phyloP scores from a whole-genome alignment of 306 rosid species.

The Comarum palustre region DNA sequence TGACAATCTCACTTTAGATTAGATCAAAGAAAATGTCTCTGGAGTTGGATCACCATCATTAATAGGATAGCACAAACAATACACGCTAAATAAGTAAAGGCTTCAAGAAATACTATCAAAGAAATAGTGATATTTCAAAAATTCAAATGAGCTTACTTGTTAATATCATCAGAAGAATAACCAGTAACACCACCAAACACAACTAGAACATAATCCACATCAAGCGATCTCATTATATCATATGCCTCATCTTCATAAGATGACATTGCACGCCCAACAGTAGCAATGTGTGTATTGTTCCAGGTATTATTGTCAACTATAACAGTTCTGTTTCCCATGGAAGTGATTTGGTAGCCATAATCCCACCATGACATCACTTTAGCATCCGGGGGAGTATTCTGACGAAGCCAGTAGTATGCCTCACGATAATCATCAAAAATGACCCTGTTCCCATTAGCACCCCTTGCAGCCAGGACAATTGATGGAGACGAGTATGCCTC shows the following conservation, averaged over 20 bases:
- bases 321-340: conserved; percentile 99
- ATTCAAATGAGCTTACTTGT: conserved; percentile 65
- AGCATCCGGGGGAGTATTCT: conserved; percentile 92
- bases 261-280: conserved; percentile 99
- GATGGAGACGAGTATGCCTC: conserved; percentile 99
- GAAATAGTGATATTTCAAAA: conserved; percentile 14
- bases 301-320: conserved; percentile 99
- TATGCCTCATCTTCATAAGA: conserved; percentile 96
- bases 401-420: conserved; percentile 99
- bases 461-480: conserved; percentile 98
- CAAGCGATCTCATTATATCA: conserved; percentile 89
- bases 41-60: background rate
- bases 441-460: conserved; percentile 93
- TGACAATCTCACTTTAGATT: background rate
- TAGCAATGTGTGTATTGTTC: conserved; percentile 99
- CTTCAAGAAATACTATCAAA: conserved; percentile 2
- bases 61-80: background rate
- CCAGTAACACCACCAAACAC: conserved; percentile 99
- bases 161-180: conserved; percentile 97
- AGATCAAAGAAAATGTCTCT: background rate
- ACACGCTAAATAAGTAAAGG: background rate
- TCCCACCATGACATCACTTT: conserved; percentile 99
- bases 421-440: conserved; percentile 98
- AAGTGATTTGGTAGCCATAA: conserved; percentile 96
- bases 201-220: conserved; percentile 91